Conservation (phyloP, 139 green algal genomes). For the Trebouxia sp. region DNA sequence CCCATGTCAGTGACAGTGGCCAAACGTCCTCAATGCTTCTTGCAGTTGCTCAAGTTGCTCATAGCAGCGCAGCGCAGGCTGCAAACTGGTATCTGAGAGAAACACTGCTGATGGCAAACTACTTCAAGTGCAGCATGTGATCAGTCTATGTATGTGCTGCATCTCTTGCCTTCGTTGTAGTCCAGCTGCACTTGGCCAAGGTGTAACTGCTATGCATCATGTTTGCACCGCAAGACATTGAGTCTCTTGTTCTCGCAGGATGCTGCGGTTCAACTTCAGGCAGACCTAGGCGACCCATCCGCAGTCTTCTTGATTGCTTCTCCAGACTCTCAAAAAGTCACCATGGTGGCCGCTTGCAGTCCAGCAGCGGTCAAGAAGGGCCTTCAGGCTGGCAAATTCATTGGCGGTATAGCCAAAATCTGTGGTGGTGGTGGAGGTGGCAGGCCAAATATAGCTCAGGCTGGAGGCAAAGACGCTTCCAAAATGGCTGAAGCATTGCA, state of each 20-base stretch:
- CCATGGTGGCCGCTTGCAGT: slow-evolving; percentile 74
- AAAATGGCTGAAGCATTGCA: slow-evolving; percentile 41
- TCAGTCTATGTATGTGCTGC: too few species aligned
- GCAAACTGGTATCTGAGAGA: too few species aligned
- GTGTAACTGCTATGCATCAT: too few species aligned
- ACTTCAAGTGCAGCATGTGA: too few species aligned
- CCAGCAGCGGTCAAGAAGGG: slow-evolving; percentile 46
- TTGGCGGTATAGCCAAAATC: slow-evolving; percentile 83
- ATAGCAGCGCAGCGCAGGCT: too few species aligned
- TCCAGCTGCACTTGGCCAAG: too few species aligned
- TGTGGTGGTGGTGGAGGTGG: slow-evolving; percentile 91
- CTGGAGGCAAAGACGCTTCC: slow-evolving; percentile 77
- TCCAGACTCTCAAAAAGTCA: slow-evolving; percentile 58
- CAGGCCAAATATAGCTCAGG: slow-evolving; percentile 85
- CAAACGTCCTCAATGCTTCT: too few species aligned
- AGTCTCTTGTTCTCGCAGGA: slow-evolving; percentile 52
- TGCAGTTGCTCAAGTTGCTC: too few species aligned
- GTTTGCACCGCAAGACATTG: too few species aligned
- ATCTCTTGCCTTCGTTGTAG: too few species aligned
- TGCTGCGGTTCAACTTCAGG: slow-evolving; percentile 67
- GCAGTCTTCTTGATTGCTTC: slow-evolving; percentile 77
- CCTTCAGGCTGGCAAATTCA: slow-evolving; percentile 79
- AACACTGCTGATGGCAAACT: too few species aligned
- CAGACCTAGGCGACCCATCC: slow-evolving; percentile 61
- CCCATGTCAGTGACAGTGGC: not conserved